These are phyloP conservation scores for Hippophae rhamnoides DNA, from an alignment of 306 rosid genomes.

Conservation along the genomic window DNA sequence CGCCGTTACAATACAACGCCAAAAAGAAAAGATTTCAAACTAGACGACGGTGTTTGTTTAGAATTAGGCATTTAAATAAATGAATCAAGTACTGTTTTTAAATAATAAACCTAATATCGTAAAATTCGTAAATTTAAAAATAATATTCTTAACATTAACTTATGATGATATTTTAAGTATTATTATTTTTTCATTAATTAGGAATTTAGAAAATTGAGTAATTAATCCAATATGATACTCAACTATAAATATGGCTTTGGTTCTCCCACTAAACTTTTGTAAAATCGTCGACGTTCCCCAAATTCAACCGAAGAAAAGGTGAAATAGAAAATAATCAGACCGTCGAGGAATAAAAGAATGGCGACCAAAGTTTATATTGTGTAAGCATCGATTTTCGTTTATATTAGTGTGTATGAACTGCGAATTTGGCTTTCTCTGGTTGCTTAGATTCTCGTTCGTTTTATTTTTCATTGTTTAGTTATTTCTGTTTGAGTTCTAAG, in stretches of 20 bases:
- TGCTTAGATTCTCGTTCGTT: background rate
- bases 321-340: slow-evolving; percentile 3
- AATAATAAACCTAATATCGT: no score
- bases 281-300: slow-evolving; percentile 21
- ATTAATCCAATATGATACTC: background rate
- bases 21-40: no score
- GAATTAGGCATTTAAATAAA: no score
- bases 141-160: no score
- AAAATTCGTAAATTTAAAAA: no score
- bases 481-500: background rate
- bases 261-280: background rate
- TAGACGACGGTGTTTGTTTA: no score
- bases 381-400: no score
- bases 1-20: no score
- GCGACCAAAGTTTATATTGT: slow-evolving; percentile 87
- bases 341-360: slow-evolving; percentile 38
- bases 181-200: no score
- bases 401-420: slow-evolving; percentile 30
- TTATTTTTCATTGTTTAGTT: background rate
- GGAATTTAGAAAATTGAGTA: no score
- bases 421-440: background rate
- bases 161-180: no score
- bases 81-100: no score
- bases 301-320: background rate
- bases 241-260: slow-evolving; percentile 15